Conservation (phyloP, 2,329 filamentous ascomycete genomes). For the Diatrype stigma region DNA sequence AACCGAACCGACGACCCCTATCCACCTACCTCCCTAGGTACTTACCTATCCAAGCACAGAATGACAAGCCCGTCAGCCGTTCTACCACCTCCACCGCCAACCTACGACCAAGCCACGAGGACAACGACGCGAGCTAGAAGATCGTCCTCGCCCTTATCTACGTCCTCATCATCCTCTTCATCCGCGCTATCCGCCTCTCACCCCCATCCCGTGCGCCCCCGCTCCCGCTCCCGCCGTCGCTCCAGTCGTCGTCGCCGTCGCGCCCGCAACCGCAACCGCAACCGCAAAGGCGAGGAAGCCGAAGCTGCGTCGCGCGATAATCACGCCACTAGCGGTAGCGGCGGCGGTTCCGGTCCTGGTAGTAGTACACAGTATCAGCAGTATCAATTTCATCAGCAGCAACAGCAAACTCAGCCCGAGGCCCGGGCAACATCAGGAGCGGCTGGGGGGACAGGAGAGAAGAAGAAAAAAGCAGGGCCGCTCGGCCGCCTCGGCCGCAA, state of each 20-base stretch:
- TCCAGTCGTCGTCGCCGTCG: too few species aligned
- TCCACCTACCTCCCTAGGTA: background rate
- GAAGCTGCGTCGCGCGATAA: too few species aligned
- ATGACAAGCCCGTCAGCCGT: background rate
- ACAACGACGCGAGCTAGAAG: slow-evolving; percentile 1
- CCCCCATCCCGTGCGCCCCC: too few species aligned
- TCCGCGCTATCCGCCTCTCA: too few species aligned
- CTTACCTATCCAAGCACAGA: background rate
- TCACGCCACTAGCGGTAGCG: too few species aligned
- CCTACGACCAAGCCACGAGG: slow-evolving; percentile 6
- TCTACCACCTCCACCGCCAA: background rate
- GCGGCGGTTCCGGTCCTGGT: too few species aligned
- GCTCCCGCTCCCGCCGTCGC: background rate
- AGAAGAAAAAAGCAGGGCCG: background rate
- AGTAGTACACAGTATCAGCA: background rate
- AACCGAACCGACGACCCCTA: background rate
- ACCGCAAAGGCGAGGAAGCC: too few species aligned
- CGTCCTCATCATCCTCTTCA: too few species aligned
- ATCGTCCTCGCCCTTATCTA: background rate
- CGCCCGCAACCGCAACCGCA: too few species aligned
- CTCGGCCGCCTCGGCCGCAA: slow-evolving; percentile 48
- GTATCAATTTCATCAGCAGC: background rate
- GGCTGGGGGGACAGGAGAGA: slow-evolving; percentile 15
- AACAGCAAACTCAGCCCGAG: background rate
- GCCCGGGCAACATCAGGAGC: slow-evolving; percentile 19